phyloP scores from a whole-genome alignment of 2,329 filamentous ascomycete species.

The Calonectria multiphialidica region DNA sequence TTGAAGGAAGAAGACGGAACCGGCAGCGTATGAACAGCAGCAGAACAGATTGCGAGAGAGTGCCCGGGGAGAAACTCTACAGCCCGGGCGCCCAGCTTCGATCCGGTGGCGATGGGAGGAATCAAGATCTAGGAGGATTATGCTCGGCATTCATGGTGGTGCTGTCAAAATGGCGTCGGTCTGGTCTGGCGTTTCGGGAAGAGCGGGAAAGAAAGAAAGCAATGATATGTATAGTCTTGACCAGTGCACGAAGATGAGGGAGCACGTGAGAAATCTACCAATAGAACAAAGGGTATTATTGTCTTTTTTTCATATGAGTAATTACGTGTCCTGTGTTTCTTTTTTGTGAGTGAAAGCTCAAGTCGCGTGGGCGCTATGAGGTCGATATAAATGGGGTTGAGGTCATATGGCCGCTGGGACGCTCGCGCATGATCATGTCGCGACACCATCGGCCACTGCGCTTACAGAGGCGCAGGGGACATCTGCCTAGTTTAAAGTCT shows the following conservation, averaged over 20 bases:
- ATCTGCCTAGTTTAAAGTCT: slow-evolving; percentile 37
- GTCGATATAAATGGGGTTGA: slow-evolving; percentile 7
- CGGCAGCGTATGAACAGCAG: slow-evolving; percentile 1
- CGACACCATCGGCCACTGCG: slow-evolving; percentile 22
- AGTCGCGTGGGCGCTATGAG: slow-evolving; percentile 35
- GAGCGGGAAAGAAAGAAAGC: slow-evolving; percentile 45
- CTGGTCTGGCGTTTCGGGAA: slow-evolving; percentile 48
- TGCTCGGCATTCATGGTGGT: slow-evolving; percentile 36
- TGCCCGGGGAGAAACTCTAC: neutral
- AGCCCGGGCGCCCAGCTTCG: neutral
- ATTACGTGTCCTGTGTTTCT: neutral
- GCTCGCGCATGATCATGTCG: slow-evolving; percentile 37
- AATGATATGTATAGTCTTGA: slow-evolving; percentile 46
- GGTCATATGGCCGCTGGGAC: slow-evolving; percentile 36
- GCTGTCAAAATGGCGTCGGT: slow-evolving; percentile 42
- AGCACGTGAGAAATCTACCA: slow-evolving; percentile 35
- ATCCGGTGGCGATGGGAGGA: neutral
- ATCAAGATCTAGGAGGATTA: slow-evolving; percentile 2
- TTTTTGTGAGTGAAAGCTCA: slow-evolving; percentile 8
- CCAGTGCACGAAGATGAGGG: slow-evolving; percentile 38
- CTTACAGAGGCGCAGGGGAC: slow-evolving; percentile 37
- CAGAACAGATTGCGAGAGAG: neutral
- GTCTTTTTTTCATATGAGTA: slow-evolving; percentile 5
- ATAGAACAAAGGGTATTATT: slow-evolving; percentile 33
- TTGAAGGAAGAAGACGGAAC: slow-evolving; percentile 29